Percentiles rank a stretch among this genome's conserved stretches.
phyloP scores from a whole-genome alignment of 352 stramenopile species.

The Hyaloperonospora arabidopsidis region DNA sequence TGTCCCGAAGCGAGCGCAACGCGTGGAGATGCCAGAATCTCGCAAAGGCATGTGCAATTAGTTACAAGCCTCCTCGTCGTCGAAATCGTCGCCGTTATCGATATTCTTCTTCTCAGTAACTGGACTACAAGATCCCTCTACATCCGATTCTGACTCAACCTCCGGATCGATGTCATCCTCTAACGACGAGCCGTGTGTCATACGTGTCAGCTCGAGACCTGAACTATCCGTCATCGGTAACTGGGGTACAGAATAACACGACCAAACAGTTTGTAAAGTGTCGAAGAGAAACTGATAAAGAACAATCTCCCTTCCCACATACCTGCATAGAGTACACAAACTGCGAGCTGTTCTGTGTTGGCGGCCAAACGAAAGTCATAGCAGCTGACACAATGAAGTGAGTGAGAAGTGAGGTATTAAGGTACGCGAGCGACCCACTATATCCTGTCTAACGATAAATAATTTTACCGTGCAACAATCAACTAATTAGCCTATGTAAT shows the following conservation, averaged over 20 bases:
- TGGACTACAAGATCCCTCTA: slow-evolving; percentile 42
- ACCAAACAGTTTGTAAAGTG: slow-evolving; percentile 6
- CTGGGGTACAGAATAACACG: slow-evolving; percentile 21
- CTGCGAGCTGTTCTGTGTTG: slow-evolving; percentile 77
- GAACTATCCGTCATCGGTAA: slow-evolving; percentile 63
- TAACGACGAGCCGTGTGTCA: slow-evolving; percentile 41
- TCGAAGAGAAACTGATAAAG: slow-evolving; percentile 11
- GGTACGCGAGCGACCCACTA: too few relatives aligned
- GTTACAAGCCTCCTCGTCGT: slow-evolving; percentile 41
- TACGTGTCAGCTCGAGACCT: slow-evolving; percentile 51
- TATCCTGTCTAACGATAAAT: too few relatives aligned
- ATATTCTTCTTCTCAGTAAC: slow-evolving; percentile 32
- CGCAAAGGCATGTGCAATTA: slow-evolving; percentile 3
- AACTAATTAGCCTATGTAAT: neutral
- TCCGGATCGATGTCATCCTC: slow-evolving; percentile 51
- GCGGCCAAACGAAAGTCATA: slow-evolving; percentile 87
- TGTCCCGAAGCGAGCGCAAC: too few relatives aligned
- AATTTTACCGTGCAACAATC: neutral
- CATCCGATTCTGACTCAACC: slow-evolving; percentile 53
- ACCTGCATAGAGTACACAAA: slow-evolving; percentile 83
- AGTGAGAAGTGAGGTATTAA: too few relatives aligned
- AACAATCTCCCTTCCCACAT: slow-evolving; percentile 8
- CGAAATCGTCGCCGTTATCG: slow-evolving; percentile 36
- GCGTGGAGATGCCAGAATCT: slow-evolving; percentile 16
- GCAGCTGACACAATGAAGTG: slow-evolving; percentile 83